Evolutionary conservation across 805 yeast species (phyloP).

Genomic region (Hanseniaspora guilliermondii): DNA sequence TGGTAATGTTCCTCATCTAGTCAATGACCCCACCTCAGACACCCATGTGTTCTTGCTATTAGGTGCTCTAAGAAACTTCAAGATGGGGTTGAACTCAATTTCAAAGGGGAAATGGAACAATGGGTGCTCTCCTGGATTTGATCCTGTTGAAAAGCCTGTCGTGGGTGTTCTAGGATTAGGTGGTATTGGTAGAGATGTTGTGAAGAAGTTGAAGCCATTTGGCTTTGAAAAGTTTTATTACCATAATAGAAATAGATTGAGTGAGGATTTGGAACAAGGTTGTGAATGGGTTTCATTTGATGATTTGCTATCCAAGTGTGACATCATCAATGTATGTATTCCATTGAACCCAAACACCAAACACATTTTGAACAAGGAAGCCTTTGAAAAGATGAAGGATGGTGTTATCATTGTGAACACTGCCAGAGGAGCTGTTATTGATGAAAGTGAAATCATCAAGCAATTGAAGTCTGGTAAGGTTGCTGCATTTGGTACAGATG

Average conservation of each 20-base stretch:
- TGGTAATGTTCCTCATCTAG: slow-evolving; percentile 55
- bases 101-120: slow-evolving; percentile 51
- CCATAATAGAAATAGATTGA: slow-evolving; percentile 52
- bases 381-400: slow-evolving; percentile 58
- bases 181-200: slow-evolving; percentile 75
- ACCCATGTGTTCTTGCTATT: slow-evolving; percentile 52
- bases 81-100: slow-evolving; percentile 42
- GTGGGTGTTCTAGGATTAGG: slow-evolving; percentile 83
- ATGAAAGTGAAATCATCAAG: slow-evolving; percentile 46
- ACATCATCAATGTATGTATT: slow-evolving; percentile 59
- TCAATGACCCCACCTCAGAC: slow-evolving; percentile 60
- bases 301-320: slow-evolving; percentile 49
- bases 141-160: slow-evolving; percentile 53
- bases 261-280: slow-evolving; percentile 51
- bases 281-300: slow-evolving; percentile 64
- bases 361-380: slow-evolving; percentile 52
- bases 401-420: slow-evolving; percentile 70
- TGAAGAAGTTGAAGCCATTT: slow-evolving; percentile 60
- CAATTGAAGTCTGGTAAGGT: slow-evolving; percentile 53
- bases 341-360: slow-evolving; percentile 65
- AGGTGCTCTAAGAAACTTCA: slow-evolving; percentile 58
- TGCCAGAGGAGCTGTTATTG: slow-evolving; percentile 77
- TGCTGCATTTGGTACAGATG: slow-evolving; percentile 60
- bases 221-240: slow-evolving; percentile 62
- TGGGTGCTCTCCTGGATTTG: slow-evolving; percentile 51